Evolutionary conservation across 202 grass and related monocot genomes (phyloP), one percentile per base, ranked within the genome.

Genomic region (Miscanthus sacchariflorus): DNA sequence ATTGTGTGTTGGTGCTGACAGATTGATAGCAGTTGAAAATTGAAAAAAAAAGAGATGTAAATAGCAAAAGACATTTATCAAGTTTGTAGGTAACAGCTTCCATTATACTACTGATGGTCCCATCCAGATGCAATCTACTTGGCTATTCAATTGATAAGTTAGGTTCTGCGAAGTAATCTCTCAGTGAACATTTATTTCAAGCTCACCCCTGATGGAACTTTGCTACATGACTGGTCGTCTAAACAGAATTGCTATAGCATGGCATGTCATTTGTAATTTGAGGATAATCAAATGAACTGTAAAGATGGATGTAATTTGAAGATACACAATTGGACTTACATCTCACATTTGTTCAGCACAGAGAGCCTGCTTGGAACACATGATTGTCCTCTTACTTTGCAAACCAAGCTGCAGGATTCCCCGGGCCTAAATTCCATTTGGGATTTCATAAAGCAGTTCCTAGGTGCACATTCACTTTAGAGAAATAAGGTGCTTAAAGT

Each of bases 291-390:
- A 75, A 12, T 80, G 84, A 81, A 81, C 69, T 49, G 15, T 2
- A 84, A 72, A 3, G 24, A 70, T 83, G 38, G 68, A 45, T 25
- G 4, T 68, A 65, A 78, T 69, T 84, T 21, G 23, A 81, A 77
- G 1, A 66, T 45, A 38, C 65, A 78, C 13, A 72, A 67, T 24
- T 76, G 56, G 58, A 93, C 97, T 99, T 93, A 99, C 97, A 96
- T 76, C 70, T 95, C 89, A 70, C 97, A 99, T 92, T 78, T 88
- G 84, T 96, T 99, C 50, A 99, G 68, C 39, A 86, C 69, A 61
- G 88, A 93, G 67, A 96, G 93, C 74, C 86, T 94, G 78, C 88
- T 96, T 36, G 90, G 87, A 89, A 99, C 92, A 89, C 94, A 99
- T 70, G 94, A 93, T 79, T 99, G 92, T n/a, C 94, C 94, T 82